Base-by-base conservation (phyloP, 441 rosid species). In the Sinapis alba region DNA sequence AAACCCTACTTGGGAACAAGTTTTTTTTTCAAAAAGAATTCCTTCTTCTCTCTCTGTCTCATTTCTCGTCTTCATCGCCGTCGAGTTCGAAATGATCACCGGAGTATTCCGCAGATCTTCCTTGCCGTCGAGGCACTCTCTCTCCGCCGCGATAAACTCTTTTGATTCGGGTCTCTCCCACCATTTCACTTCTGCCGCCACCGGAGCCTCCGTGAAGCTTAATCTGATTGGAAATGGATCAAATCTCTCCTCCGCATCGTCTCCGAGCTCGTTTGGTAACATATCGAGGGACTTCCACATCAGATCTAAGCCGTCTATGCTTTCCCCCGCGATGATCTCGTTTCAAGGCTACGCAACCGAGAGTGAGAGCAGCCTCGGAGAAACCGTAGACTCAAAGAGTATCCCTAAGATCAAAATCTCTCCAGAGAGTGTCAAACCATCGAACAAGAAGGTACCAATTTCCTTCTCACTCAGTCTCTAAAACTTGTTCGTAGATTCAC, bases 401-500 rank as follows among this genome's bases (percentile, higher is more conserved):
- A 4, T 11, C 23, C 6, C 63, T 1, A 85, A 81, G 73, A 82
- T 90, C 13, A 87, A 85, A 45, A 85, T 82, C 77, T 80, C 92
- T 58, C 64, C 75, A n/a, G 92, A 85, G 71, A 90, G 86, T 43
- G 84, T 86, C 4, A 54, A 84, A 16, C 80, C 97, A 72, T 78
- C 87, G 87, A 84, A 80, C 38, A 70, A 61, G 15, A 87, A 53
- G 94, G 98, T 93, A 62, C n/a, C 41, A 15, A 0, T 20, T 5
- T n/a, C 32, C 1, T 27, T 63, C 43, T 53, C 24, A 61, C n/a
- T 27, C 71, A 62, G 23, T 59, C 60, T 53, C 61, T 30, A 27
- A 27, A 59, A 8, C 20, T 57, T 2, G 66, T 67, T 10, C 38
- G 24, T 23, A 69, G 32, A 68, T 15, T 50, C 63, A 47, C 13